Percentiles rank a stretch among this genome's conserved stretches.
phyloP scores from a whole-genome alignment of 1,284 basidiomycete species.

The Fomitopsis pinicola region DNA sequence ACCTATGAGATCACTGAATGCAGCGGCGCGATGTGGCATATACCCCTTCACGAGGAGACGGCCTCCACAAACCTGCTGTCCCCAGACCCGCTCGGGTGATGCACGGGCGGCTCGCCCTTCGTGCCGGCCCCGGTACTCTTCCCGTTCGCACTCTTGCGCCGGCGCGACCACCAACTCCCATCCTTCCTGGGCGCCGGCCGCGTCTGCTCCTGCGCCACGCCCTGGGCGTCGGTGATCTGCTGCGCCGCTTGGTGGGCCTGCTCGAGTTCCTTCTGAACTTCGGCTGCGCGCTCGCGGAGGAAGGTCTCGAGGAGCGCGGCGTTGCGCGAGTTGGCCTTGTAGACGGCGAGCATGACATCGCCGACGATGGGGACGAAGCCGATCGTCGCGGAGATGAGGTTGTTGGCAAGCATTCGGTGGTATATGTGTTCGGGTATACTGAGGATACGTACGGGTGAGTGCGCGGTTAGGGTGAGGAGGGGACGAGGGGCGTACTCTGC shows the following conservation, averaged over 20 bases:
- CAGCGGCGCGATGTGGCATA: not conserved
- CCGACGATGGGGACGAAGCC: slow-evolving; percentile 81
- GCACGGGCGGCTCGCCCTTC: not conserved
- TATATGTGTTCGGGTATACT: slow-evolving; percentile 68
- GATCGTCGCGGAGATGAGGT: slow-evolving; percentile 65
- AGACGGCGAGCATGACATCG: slow-evolving; percentile 71
- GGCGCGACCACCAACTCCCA: slow-evolving; percentile 20
- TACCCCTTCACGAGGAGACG: not conserved
- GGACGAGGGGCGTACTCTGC: slow-evolving; percentile 43
- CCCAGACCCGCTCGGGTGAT: slow-evolving; percentile 1
- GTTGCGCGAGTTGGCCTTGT: slow-evolving; percentile 90
- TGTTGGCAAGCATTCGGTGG: slow-evolving; percentile 76
- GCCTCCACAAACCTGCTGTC: slow-evolving; percentile 20
- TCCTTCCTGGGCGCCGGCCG: slow-evolving; percentile 22
- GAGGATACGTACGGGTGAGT: slow-evolving; percentile 3
- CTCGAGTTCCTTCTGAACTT: slow-evolving; percentile 41
- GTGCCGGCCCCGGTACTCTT: not conserved
- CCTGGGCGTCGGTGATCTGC: slow-evolving; percentile 36
- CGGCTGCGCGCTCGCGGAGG: slow-evolving; percentile 62
- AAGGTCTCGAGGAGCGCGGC: slow-evolving; percentile 73
- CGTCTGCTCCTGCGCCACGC: slow-evolving; percentile 26
- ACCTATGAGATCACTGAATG: not conserved
- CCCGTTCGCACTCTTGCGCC: slow-evolving; percentile 15
- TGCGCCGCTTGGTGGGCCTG: slow-evolving; percentile 35
- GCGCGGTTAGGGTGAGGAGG: not conserved